Percentiles rank a stretch among this genome's conserved stretches.
Evolutionary conservation across 129 eudicot genomes (phyloP).

Genomic region (Solidago caesia): DNA sequence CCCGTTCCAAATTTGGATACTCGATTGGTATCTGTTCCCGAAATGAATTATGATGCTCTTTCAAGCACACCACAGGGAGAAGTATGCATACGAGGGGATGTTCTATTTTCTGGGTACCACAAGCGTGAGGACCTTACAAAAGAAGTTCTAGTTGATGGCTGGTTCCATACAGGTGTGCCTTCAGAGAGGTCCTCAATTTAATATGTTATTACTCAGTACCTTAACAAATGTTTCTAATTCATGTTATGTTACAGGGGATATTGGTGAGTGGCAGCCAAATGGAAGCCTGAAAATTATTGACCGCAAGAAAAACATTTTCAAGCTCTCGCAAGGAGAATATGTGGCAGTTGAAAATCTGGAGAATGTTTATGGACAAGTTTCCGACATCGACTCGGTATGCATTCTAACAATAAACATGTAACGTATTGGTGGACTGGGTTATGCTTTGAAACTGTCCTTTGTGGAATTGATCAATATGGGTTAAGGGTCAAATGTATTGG

Average conservation of each 20-base stretch:
- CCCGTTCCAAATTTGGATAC: slow-evolving; percentile 74
- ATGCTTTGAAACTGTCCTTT: background rate
- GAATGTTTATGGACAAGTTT: slow-evolving; percentile 67
- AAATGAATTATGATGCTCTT: slow-evolving; percentile 82
- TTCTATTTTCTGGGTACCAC: slow-evolving; percentile 69
- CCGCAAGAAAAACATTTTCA: slow-evolving; percentile 84
- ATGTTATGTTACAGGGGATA: slow-evolving; percentile 49
- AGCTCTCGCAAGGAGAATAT: slow-evolving; percentile 92
- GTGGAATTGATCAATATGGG: background rate
- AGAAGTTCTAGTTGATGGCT: slow-evolving; percentile 73
- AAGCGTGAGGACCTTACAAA: slow-evolving; percentile 81
- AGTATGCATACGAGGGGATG: slow-evolving; percentile 64
- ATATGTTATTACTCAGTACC: background rate
- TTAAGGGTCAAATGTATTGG: background rate
- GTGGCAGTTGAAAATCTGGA: slow-evolving; percentile 94
- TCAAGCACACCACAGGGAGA: slow-evolving; percentile 72
- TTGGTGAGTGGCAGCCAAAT: slow-evolving; percentile 92
- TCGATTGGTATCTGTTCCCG: slow-evolving; percentile 76
- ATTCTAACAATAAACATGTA: background rate
- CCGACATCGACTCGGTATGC: slow-evolving; percentile 66
- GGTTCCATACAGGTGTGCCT: slow-evolving; percentile 80
- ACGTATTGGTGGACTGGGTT: background rate
- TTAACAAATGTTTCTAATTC: background rate
- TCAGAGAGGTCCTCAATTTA: slow-evolving; percentile 13
- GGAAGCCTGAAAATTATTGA: slow-evolving; percentile 91